Conservation (phyloP, 331 rosid species). For the Rosa hybrid region DNA sequence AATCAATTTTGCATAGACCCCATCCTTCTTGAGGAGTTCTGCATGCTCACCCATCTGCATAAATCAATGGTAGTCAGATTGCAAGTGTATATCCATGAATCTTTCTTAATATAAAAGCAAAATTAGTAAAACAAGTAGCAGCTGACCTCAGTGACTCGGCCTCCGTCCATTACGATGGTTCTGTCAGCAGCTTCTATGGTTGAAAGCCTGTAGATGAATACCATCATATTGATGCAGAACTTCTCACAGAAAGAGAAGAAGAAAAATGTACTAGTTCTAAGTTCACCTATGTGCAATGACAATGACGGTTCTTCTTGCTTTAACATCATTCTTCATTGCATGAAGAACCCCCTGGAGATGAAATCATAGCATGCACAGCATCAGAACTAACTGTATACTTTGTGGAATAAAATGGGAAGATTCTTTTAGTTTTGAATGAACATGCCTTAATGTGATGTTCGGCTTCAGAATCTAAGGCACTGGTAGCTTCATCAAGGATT, state of each 20-base stretch:
- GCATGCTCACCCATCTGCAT: slow-evolving; percentile 59
- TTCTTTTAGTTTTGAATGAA: slow-evolving; percentile 13
- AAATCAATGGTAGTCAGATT: not conserved
- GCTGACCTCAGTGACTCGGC: slow-evolving; percentile 68
- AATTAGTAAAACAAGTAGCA: not conserved
- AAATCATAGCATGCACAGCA: slow-evolving; percentile 21
- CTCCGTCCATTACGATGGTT: slow-evolving; percentile 64
- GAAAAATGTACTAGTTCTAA: slow-evolving; percentile 3
- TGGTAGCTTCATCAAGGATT: slow-evolving; percentile 82
- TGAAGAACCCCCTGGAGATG: slow-evolving; percentile 51
- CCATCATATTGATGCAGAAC: slow-evolving; percentile 10
- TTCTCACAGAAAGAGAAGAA: not conserved
- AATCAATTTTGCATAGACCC: slow-evolving; percentile 53
- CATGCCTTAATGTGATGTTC: slow-evolving; percentile 64
- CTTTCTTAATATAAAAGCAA: not conserved
- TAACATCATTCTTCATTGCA: slow-evolving; percentile 40
- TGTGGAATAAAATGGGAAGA: not conserved
- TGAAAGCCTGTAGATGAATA: slow-evolving; percentile 58
- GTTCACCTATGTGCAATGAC: slow-evolving; percentile 67
- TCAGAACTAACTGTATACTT: not conserved
- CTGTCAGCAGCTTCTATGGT: slow-evolving; percentile 68
- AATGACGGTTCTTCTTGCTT: slow-evolving; percentile 57
- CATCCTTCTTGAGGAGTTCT: slow-evolving; percentile 56
- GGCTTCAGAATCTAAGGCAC: slow-evolving; percentile 76
- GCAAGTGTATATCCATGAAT: not conserved